Base-by-base conservation (phyloP, 371 early-diverging fungal species). In the Mucor sp. region DNA sequence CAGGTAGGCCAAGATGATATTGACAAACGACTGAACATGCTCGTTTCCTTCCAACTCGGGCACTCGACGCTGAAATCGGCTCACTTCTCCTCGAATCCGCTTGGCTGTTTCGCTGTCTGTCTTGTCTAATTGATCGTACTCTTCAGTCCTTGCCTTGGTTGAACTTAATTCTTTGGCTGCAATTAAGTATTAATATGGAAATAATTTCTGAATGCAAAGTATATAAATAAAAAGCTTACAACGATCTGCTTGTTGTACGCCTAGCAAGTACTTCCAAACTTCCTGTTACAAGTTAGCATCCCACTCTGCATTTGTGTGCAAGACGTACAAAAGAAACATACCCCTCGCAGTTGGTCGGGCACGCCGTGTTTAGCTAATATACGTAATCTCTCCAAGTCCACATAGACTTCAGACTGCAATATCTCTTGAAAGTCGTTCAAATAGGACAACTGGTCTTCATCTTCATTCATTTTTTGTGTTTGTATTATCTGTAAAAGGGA, bases 251-350 rank as follows among this genome's bases (percentile, higher is more conserved):
- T 89, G 87, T 75, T 93, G 91, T 17, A 95, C 90, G 32, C 93
- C 95, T 39, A 97, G 85, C 43, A 97, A 80, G 67, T 90, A 95
- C 81, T 93, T 90, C 97, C 97, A 97, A 41, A 93, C 95, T 64
- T 93, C 93, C 91, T 92, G 55, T 28, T 60, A 37, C 47, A n/a
- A 62, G 57, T 30, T 61, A 63, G 27, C 56, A 28, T 11, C 17
- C 17, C 3, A 27, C 8, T 58, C 8, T 58, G 37, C 8, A 39
- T 4, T 17, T n/a, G n/a, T n/a, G n/a, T n/a, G 5, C 17, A 58
- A 19, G 37, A 58, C n/a, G 35, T 4, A 21, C 15, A 1, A 32
- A 17, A 50, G 53, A 63, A 35, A 71, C 84, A 86, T 91, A 91
- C 93, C 70, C 90, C 91, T 78, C 93, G 86, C 63, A 96, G 81